Base-by-base conservation (phyloP, 2,329 filamentous ascomycete species). In the Talaromyces marneffei region DNA sequence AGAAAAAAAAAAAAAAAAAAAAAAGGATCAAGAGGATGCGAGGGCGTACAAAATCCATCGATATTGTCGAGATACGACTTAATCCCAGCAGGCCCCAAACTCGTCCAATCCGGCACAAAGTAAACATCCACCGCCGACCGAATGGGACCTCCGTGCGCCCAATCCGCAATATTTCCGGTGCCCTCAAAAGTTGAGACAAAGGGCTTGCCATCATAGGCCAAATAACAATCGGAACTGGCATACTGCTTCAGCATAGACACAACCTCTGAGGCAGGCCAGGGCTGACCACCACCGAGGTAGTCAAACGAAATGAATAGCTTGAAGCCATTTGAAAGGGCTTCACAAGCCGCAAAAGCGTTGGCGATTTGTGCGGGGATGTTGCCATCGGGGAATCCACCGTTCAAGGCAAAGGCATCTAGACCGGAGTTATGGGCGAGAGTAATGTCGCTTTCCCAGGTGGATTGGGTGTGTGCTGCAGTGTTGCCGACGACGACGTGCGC, bases 81-180 rank as follows among this genome's bases (percentile, higher is more conserved):
- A 9, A 73, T 64, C 1, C 69, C 68, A 4, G 63, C 60, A 0
- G 71, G 67, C 2, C 74, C 71, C 4, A 75, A 63, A 12, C 72
- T 76, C 0, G 75, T 75, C 76, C 75, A 82, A 42, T 79, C 76
- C 0, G 80, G 81, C 1, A 82, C 73, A 62, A 81, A 77, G 67
- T 77, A 78, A 59, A 74, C 74, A 55, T 59, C 56, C 14, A 70
- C 68, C 1, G 74, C 74, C 16, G 56, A 59, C 4, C 61, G 57
- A 40, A 64, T 62, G 2, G 57, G 37, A 12, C 60, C 60, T 14
- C 60, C 56, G 6, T 50, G 55, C 8, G 60, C 39, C 80, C 80
- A 83, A 65, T 82, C 79, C 7, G 67, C 65, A 2, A 72, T 72
- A 5, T 72, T 73, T 18, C 71, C 66, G 2, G 75, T 64, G 1